Evolutionary conservation across 1,284 basidiomycete genomes (phyloP), one percentile per base, ranked within the genome.

Genomic region (Apiotrichum siamense): DNA sequence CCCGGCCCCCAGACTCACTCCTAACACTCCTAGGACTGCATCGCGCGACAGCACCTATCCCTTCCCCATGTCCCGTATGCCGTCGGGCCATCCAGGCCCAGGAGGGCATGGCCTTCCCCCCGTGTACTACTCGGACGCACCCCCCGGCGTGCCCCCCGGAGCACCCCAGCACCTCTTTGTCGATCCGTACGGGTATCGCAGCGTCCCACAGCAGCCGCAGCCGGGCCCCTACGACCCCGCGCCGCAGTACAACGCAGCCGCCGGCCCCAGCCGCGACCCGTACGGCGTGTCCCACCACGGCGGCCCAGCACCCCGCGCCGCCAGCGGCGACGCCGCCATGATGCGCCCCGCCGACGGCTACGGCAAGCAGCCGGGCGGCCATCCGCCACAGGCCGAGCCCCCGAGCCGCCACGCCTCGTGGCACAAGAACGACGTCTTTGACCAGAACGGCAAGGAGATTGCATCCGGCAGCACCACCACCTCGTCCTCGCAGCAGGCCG

Each of bases 401-500:
- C 37, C 37, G 2, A 49, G 41, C 21, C 47, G 40, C 20, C 40
- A 33, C 6, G 39, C 32, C 18, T 31, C 23, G 12, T 41, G 47
- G 47, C 25, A 29, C 47, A 48, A 26, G 47, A 43, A 43, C 27
- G 41, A 43, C 29, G 41, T 43, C 18, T 43, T 43, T 43, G 41
- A 43, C 11, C 33, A 37, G 35, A 37, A 37, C 25, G 44, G 44
- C 24, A 45, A 45, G 35, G 35, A 45, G 33, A 36, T 45, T 23
- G 26, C 41, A 4, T 43, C 41, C 18, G 39, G 29, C 25, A 31
- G 33, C 17, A n/a, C 7, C 33, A n/a, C 13, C 17, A 15, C 10
- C 29, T 31, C 29, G 29, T 43, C 41, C 11, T 15, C 41, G 1
- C 55, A 57, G 47, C 57, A 57, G 51, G 36, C 55, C 20, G 74